A percentile compares a stretch with the other conserved stretches of the same genome.
Conservation (phyloP, 192 early-diverging fungal genomes). For the Coemansia sp. region DNA sequence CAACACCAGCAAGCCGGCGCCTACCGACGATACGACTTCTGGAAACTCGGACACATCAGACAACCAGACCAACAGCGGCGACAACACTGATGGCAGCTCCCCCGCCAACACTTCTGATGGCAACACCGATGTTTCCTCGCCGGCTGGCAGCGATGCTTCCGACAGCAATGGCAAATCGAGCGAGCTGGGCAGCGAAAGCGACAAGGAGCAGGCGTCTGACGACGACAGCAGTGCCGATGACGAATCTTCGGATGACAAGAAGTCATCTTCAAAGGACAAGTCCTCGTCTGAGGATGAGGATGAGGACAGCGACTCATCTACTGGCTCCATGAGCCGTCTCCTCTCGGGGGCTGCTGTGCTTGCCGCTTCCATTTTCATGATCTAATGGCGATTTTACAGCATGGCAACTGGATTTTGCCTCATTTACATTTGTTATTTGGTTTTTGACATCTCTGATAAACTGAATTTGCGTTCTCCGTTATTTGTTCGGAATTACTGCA, state of each 20-base stretch:
- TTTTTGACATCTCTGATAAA: neutral
- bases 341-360: constrained; percentile 34
- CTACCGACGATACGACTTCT: neutral
- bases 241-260: neutral
- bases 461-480: neutral
- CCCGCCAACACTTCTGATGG: neutral
- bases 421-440: constrained; percentile 2
- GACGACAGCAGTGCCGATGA: neutral
- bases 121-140: neutral
- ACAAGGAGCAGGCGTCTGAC: constrained; percentile 2
- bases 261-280: neutral
- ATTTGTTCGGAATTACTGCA: neutral
- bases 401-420: constrained; percentile 4
- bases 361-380: constrained; percentile 18
- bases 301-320: constrained; percentile 13
- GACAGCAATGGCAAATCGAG: neutral
- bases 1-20: neutral
- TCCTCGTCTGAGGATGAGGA: constrained; percentile 8
- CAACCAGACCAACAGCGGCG: neutral
- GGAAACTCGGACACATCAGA: neutral
- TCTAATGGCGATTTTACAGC: constrained; percentile 4
- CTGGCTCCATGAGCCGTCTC: constrained; percentile 18
- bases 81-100: neutral
- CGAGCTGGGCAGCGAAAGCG: constrained; percentile 5
- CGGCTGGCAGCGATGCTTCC: neutral